Percentiles rank a stretch among this genome's conserved stretches.
Evolutionary conservation across 2,329 filamentous ascomycete species (phyloP).

Genomic region (Apiospora phragmitis): DNA sequence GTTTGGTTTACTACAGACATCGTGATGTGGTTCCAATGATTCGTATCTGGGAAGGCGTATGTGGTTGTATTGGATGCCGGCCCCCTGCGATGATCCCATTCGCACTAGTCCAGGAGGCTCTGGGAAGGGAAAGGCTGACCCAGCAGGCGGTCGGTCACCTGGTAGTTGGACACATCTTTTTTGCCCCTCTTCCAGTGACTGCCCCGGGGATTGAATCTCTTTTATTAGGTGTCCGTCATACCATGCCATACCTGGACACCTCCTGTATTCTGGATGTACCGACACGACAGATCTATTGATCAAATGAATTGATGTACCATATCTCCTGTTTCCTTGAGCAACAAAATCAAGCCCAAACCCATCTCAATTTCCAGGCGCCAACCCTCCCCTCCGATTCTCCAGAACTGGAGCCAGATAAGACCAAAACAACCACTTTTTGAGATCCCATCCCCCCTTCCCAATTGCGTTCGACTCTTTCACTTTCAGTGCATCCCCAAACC

Average conservation of each 20-base stretch:
- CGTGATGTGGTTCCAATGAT: too few relatives aligned
- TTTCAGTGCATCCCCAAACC: background rate
- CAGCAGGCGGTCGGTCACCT: background rate
- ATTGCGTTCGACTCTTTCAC: background rate
- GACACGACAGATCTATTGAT: background rate
- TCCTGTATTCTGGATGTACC: constrained; percentile 1
- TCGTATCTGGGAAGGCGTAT: too few relatives aligned
- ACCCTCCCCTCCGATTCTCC: constrained; percentile 10
- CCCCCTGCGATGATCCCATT: constrained; percentile 8
- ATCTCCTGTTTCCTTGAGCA: background rate
- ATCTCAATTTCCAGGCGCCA: constrained; percentile 6
- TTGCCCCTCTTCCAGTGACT: background rate
- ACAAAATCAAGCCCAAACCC: constrained; percentile 10
- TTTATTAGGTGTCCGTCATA: constrained; percentile 6
- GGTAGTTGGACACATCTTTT: background rate
- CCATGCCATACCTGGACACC: background rate
- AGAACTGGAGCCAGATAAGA: constrained; percentile 3
- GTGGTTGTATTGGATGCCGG: background rate
- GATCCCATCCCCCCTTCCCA: constrained; percentile 2
- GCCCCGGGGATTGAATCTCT: background rate
- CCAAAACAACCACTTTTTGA: constrained; percentile 2
- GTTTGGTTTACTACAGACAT: too few relatives aligned
- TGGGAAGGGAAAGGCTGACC: constrained; percentile 7
- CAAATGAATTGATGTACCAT: background rate
- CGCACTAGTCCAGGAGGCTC: background rate